Evolutionary conservation across 2,329 filamentous ascomycete species (phyloP), one percentile per base, ranked within the genome.

Genomic region (Fusarium sp.): DNA sequence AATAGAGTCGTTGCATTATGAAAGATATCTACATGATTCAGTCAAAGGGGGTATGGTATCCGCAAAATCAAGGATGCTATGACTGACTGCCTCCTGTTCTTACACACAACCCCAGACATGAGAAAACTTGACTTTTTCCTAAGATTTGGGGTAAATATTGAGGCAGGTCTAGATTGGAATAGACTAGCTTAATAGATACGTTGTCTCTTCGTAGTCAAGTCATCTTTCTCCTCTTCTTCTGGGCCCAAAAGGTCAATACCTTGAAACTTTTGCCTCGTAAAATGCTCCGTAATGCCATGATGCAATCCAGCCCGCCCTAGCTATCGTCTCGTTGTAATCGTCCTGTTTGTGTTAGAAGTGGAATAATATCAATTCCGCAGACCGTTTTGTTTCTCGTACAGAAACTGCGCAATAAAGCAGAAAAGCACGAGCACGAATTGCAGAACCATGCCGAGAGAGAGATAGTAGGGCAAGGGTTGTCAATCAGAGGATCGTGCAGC

Each of bases 401-500:
- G 20, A n/a, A 32, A 53, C 25, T 70, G 60, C 42, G 47, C 30
- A 64, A 53, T 20, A 43, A 45, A 50, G 44, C 52, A 72, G 59
- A 58, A 69, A 58, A 70, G 49, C 40, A 71, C 34, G 49, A 74
- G 53, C 27, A 74, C n/a, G 9, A 68, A 47, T 61, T 66, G 58
- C 40, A 59, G 46, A 55, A 55, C 44, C 40, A 70, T 58, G 52
- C 65, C 72, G 49, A 71, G 56, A 27, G 69, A 68, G 43, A 74
- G 50, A 55, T 73, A 69, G 51, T 58, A 53, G 47, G 54, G 51
- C 60, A 60, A 30, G 50, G 42, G 47, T 55, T 66, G 59, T 72
- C 62, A 75, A 66, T 75, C 71, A 79, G 68, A 79, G 71, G 71
- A 79, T 77, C 56, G 66, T 72, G 73, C 77, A 79, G 69, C 73